Percentiles rank a stretch among this genome's conserved stretches.
Evolutionary conservation across 805 yeast species (phyloP).

Genomic region (Spathaspora sp.): DNA sequence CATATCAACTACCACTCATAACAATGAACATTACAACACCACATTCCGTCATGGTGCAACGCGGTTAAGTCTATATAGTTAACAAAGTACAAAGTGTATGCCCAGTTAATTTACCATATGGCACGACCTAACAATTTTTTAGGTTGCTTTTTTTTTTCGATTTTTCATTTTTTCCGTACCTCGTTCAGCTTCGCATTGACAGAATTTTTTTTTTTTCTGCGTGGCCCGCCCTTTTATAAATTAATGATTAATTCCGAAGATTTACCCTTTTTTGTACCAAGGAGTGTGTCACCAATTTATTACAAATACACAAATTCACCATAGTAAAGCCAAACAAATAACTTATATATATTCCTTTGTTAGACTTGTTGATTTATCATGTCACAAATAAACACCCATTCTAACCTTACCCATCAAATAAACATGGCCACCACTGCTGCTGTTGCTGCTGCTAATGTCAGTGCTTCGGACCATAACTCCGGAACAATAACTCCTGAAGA

Average conservation of each 20-base stretch:
- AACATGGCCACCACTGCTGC: background rate
- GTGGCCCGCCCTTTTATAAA: background rate
- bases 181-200: background rate
- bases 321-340: no score
- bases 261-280: background rate
- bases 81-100: background rate
- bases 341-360: background rate
- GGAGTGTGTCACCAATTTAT: background rate
- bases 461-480: background rate
- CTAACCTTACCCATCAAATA: background rate
- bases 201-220: no score
- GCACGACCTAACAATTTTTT: background rate
- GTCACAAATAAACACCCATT: background rate
- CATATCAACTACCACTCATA: no score
- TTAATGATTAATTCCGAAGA: background rate
- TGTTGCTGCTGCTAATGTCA: background rate
- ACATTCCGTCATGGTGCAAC: no score
- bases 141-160: background rate
- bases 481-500: background rate
- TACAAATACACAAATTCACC: background rate
- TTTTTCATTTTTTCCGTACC: background rate
- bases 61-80: no score
- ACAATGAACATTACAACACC: no score
- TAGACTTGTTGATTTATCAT: background rate
- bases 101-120: background rate